phyloP scores from a whole-genome alignment of 805 yeast genomes.

The Deakozyma indianensis region DNA sequence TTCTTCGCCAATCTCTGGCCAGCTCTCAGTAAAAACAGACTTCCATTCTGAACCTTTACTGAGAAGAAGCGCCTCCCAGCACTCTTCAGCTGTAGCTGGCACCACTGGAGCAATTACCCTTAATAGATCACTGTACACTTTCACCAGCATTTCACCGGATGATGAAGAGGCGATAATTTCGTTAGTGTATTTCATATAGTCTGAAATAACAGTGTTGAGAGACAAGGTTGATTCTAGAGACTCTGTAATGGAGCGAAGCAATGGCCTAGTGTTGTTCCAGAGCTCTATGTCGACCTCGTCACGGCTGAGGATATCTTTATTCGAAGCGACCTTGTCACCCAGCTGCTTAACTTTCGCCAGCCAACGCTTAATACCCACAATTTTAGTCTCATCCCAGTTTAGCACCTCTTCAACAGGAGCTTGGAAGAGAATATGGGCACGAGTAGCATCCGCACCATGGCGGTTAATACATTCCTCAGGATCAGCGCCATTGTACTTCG shows the following conservation, averaged over 20 bases:
- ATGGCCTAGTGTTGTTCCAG: constrained; percentile 41
- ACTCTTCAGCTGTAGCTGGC: constrained; percentile 73
- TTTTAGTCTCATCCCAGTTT: constrained; percentile 82
- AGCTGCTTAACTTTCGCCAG: constrained; percentile 35
- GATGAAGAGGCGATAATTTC: constrained; percentile 24
- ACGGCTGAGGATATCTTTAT: not conserved
- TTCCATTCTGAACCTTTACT: constrained; percentile 22
- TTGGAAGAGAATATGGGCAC: constrained; percentile 86
- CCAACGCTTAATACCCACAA: constrained; percentile 85
- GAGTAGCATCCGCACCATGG: constrained; percentile 87
- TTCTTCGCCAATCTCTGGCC: constrained; percentile 41
- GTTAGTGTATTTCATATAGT: constrained; percentile 67
- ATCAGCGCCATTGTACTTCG: constrained; percentile 89
- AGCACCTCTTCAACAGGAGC: constrained; percentile 76
- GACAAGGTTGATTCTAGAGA: constrained; percentile 47
- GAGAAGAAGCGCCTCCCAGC: constrained; percentile 40
- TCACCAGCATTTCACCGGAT: constrained; percentile 32
- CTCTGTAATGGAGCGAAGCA: constrained; percentile 35
- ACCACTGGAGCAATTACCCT: constrained; percentile 57
- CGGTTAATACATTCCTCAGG: constrained; percentile 58
- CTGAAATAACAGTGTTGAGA: constrained; percentile 77
- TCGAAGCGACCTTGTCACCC: not conserved
- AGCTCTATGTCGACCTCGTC: constrained; percentile 36
- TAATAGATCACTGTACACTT: constrained; percentile 10
- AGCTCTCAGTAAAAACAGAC: constrained; percentile 41